These are phyloP conservation scores for Pseudogymnoascus sp. DNA, from an alignment of 2,329 filamentous ascomycete genomes.

Conservation along the genomic window DNA sequence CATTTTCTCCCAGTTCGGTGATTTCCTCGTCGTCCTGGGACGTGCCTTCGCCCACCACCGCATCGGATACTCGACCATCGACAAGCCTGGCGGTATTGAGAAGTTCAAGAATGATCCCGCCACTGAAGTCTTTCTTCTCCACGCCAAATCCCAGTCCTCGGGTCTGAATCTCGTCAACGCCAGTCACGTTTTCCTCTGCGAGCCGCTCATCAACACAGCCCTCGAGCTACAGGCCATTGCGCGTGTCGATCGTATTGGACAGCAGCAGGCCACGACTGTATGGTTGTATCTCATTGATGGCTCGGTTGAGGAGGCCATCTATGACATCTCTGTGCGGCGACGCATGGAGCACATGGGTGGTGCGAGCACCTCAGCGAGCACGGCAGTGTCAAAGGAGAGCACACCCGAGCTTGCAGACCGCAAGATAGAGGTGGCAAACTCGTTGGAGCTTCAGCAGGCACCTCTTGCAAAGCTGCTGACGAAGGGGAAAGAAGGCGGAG, in stretches of 20 bases:
- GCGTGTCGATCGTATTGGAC: slow-evolving; percentile 89
- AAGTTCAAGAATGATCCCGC: slow-evolving; percentile 68
- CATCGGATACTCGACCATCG: slow-evolving; percentile 68
- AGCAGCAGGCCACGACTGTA: slow-evolving; percentile 78
- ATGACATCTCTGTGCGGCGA: slow-evolving; percentile 73
- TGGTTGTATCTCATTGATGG: slow-evolving; percentile 92
- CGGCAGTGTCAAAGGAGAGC: slow-evolving; percentile 35
- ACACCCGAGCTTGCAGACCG: slow-evolving; percentile 43
- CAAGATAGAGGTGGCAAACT: slow-evolving; percentile 74
- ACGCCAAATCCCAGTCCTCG: slow-evolving; percentile 80
- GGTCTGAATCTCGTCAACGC: slow-evolving; percentile 90
- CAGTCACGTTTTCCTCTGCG: slow-evolving; percentile 88
- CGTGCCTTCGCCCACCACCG: slow-evolving; percentile 63
- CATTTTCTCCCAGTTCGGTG: slow-evolving; percentile 85
- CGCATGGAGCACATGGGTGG: slow-evolving; percentile 67
- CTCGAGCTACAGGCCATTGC: slow-evolving; percentile 93
- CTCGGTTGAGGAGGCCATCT: slow-evolving; percentile 87
- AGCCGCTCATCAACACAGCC: slow-evolving; percentile 87
- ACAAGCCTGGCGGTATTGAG: slow-evolving; percentile 60
- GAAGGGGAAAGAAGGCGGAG: slow-evolving; percentile 64
- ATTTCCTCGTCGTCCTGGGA: slow-evolving; percentile 69
- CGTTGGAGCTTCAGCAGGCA: slow-evolving; percentile 70
- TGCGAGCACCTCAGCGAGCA: slow-evolving; percentile 31
- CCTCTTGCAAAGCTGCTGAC: slow-evolving; percentile 63
- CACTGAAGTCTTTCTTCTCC: slow-evolving; percentile 78